Conservation (phyloP, 495 filamentous ascomycete genomes). For the Penicillium egyptiacum region DNA sequence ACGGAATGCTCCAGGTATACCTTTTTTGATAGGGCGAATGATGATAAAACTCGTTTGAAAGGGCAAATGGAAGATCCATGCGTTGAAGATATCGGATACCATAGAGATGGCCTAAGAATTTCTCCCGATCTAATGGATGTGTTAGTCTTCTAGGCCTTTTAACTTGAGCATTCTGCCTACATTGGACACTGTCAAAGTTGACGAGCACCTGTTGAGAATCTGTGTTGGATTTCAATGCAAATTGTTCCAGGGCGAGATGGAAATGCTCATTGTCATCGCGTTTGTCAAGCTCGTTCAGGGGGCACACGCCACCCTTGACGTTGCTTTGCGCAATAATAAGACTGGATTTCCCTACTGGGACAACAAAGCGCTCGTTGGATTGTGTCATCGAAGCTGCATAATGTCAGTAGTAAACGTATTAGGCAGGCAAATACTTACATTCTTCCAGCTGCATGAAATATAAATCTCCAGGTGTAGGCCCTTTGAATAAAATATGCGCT, state of each 20-base stretch:
- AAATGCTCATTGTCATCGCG: not conserved
- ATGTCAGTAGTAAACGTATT: not conserved
- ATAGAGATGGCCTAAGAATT: not conserved
- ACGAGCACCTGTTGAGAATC: not conserved
- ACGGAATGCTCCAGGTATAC: not conserved
- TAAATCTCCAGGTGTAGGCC: not conserved
- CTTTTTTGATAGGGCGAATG: not conserved
- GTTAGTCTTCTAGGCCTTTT: not conserved
- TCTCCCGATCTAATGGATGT: not conserved
- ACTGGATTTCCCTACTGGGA: not conserved
- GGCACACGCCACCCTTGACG: not conserved
- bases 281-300: not conserved
- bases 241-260: not conserved
- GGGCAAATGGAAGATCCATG: not conserved
- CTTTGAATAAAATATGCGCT: not conserved
- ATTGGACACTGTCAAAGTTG: not conserved
- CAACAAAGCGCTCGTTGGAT: not conserved
- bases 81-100: not conserved
- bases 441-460: not conserved
- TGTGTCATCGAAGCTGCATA: not conserved
- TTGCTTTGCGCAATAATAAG: not conserved
- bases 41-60: not conserved
- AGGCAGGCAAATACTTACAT: not conserved
- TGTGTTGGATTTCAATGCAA: not conserved
- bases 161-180: not conserved